phyloP scores from a whole-genome alignment of 2,329 filamentous ascomycete genomes.

The Apiospora rasikravindrae region DNA sequence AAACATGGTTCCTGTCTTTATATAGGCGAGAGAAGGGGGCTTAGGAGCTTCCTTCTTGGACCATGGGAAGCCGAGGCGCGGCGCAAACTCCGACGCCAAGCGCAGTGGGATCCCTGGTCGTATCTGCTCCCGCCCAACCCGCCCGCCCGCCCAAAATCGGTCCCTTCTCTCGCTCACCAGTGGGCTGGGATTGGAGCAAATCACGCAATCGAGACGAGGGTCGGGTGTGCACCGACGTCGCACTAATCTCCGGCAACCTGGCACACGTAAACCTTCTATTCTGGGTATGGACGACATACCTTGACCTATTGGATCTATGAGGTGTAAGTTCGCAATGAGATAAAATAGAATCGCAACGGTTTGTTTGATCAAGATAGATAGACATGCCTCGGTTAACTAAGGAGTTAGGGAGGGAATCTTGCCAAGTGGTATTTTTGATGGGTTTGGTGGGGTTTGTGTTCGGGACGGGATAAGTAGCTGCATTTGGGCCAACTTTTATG shows the following conservation, averaged over 20 bases:
- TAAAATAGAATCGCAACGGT: background rate
- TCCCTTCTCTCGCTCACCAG: background rate
- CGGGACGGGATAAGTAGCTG: background rate
- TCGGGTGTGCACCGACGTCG: conserved; percentile 10
- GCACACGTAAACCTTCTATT: background rate
- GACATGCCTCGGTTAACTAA: background rate
- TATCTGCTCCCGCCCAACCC: background rate
- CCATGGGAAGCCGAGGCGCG: background rate
- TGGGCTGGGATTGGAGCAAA: background rate
- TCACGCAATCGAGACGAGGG: background rate
- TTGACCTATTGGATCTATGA: background rate
- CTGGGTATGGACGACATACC: background rate
- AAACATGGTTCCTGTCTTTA: background rate
- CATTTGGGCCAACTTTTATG: background rate
- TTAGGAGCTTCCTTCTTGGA: background rate
- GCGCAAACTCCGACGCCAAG: background rate
- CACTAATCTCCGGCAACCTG: conserved; percentile 14
- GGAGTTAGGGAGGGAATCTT: background rate
- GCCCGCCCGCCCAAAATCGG: background rate
- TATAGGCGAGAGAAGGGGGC: too few species aligned
- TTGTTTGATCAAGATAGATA: background rate
- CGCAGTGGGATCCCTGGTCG: background rate
- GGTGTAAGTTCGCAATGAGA: too few species aligned
- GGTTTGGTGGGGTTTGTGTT: background rate
- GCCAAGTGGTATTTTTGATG: background rate